Base-by-base conservation (phyloP, 768 basidiomycete genomes). In the Rhizopogon salebrosus region DNA sequence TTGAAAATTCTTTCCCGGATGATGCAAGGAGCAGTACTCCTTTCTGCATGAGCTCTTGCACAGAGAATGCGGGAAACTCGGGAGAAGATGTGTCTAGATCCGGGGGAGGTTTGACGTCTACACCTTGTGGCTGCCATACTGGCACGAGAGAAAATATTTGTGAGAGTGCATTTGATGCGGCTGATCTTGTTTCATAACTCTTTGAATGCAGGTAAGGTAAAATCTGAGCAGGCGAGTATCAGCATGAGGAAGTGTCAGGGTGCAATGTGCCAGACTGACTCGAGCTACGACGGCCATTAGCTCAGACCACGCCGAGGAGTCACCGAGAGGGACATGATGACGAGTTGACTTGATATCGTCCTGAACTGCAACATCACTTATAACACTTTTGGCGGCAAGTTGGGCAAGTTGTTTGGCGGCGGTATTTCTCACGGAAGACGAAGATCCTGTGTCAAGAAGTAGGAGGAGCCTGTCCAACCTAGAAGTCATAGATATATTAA, bases 401-500 rank as follows among this genome's bases (percentile, higher is more conserved):
- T 95, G 91, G 0, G 94, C 94, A 41, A 99, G 78, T 67, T 99
- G 97, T 63, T 92, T 94, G 4, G 95, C 95, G 0, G 97, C 95
- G n/a, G 97, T 97, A 57, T 84, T 84, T 65, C 95, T 83, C 59
- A 99, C 87, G 46, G 89, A 87, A 38, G 80, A 71, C 3, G 93
- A 93, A 11, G 95, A 95, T 41, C 97, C 97, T 35, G 93, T 94
- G 69, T 98, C 95, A 57, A 99, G 83, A 41, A 99, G 80, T 62
- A 92, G 80, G 67, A 99, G 85, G 75, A 99, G 88, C 70, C 97
- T 87, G 80, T 98, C 97, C 76, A 98, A 85, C 76, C 95, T 95
- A 62, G 5, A 50, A 49, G 49, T 8, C 39, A 49, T 53, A 43
- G 53, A 56, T 38, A 13, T 13, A 38, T 40, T 31, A 29, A 1